A percentile compares a stretch with the other conserved stretches of the same genome.
phyloP scores from a whole-genome alignment of 495 filamentous ascomycete genomes.

The Tricharina praecox region DNA sequence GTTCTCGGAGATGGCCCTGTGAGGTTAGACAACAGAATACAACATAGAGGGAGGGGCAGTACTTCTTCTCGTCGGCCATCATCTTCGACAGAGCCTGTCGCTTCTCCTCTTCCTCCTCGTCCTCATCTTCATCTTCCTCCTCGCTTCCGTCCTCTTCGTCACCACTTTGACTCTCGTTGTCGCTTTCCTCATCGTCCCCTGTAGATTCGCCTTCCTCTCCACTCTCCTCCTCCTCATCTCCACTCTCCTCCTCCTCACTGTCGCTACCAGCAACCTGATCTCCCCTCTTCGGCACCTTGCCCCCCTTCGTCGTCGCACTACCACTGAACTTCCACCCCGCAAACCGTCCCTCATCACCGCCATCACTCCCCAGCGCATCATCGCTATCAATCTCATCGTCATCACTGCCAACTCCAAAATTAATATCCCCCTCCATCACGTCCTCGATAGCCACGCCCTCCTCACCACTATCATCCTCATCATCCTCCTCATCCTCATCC shows the following conservation, averaged over 20 bases:
- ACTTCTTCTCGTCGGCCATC: conserved; percentile 36
- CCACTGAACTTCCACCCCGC: conserved; percentile 37
- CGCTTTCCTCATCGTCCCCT: too few species aligned
- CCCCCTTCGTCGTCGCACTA: conserved; percentile 31
- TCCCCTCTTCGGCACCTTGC: conserved; percentile 17
- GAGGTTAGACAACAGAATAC: neutral
- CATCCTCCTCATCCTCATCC: conserved; percentile 26
- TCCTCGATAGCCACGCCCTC: conserved; percentile 16
- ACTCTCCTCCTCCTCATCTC: conserved; percentile 17
- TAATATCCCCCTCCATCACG: conserved; percentile 33
- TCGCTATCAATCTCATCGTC: conserved; percentile 46
- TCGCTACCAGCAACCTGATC: conserved; percentile 32
- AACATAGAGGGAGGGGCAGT: neutral
- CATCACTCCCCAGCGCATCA: conserved; percentile 44
- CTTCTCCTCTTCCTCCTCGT: conserved; percentile 23
- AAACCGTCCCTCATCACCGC: conserved; percentile 45
- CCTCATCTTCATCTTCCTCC: conserved; percentile 29
- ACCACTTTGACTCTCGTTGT: conserved; percentile 31
- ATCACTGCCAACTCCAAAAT: conserved; percentile 28
- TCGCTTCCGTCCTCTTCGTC: conserved; percentile 21
- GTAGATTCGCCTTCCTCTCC: too few species aligned
- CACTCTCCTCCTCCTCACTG: conserved; percentile 33
- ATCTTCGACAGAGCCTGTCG: conserved; percentile 45
- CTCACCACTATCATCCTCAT: conserved; percentile 11
- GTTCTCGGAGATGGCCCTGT: conserved; percentile 28